A percentile compares a stretch with the other conserved stretches of the same genome.
These are phyloP conservation scores for Lithospermum erythrorhizon DNA, from an alignment of 257 asterid genomes.

Conservation along the genomic window DNA sequence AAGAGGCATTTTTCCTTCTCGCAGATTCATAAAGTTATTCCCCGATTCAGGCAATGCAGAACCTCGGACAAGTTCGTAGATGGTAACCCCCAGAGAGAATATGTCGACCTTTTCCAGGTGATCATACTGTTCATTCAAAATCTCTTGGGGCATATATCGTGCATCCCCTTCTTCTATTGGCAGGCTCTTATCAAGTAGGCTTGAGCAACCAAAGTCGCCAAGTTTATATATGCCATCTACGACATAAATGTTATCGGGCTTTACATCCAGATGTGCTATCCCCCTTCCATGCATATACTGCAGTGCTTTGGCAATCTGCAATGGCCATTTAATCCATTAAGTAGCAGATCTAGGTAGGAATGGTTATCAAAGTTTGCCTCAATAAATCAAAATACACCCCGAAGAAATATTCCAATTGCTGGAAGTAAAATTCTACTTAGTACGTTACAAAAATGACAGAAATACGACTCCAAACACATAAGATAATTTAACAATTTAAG, in stretches of 20 bases:
- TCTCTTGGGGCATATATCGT: constrained; percentile 96
- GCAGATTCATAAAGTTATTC: constrained; percentile 53
- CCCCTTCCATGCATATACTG: constrained; percentile 63
- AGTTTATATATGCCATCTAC: constrained; percentile 76
- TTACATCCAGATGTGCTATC: constrained; percentile 81
- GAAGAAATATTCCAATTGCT: background rate
- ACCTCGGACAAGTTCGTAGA: constrained; percentile 72
- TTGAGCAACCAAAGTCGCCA: constrained; percentile 98
- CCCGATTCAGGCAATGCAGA: constrained; percentile 70
- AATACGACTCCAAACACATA: background rate
- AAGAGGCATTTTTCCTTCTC: constrained; percentile 82
- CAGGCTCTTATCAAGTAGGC: constrained; percentile 59
- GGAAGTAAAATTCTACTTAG: background rate
- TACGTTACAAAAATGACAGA: background rate
- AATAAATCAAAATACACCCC: too few relatives aligned
- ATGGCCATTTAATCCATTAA: background rate
- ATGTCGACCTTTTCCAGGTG: constrained; percentile 77
- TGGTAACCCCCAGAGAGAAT: constrained; percentile 79
- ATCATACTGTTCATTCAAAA: constrained; percentile 76
- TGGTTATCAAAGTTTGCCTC: background rate
- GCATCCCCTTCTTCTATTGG: constrained; percentile 98
- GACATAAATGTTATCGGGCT: constrained; percentile 87
- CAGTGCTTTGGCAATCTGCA: constrained; percentile 83
- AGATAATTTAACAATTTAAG: background rate
- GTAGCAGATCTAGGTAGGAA: background rate